These are phyloP conservation scores for Diaporthe velutina DNA, from an alignment of 2,329 filamentous ascomycete species.

Conservation along the genomic window DNA sequence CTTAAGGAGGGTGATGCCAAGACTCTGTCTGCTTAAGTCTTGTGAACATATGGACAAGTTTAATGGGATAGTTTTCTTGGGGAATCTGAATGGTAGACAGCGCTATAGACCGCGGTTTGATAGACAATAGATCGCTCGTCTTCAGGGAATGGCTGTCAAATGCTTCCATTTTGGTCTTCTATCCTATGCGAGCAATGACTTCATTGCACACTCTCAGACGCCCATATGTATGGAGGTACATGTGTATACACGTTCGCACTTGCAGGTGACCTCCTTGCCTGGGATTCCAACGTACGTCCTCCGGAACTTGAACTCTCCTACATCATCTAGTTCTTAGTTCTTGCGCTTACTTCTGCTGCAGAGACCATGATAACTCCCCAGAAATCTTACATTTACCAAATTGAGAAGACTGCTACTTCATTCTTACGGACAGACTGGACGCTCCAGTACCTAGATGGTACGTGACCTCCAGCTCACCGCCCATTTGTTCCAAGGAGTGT, in stretches of 20 bases:
- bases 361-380: too few species aligned
- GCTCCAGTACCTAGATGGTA: too few species aligned
- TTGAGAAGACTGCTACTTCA: not conserved
- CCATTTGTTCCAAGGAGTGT: not conserved
- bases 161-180: not conserved
- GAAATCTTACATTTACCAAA: not conserved
- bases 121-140: constrained; percentile 32
- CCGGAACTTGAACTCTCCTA: not conserved
- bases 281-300: not conserved
- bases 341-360: not conserved
- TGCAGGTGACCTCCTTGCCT: too few species aligned
- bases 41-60: not conserved
- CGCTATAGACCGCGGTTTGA: constrained; percentile 17
- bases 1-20: constrained; percentile 87
- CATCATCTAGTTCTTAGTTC: rapidly evolving
- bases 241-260: not conserved
- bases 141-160: not conserved
- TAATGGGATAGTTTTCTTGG: not conserved
- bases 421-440: too few species aligned
- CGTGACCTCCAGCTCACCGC: too few species aligned
- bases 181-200: not conserved
- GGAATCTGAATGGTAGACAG: not conserved
- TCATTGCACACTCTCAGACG: not conserved
- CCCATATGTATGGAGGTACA: not conserved
- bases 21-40: constrained; percentile 59